Base-by-base conservation (phyloP, 176 grass and related monocot species). In the Rhynchospora breviuscula region DNA sequence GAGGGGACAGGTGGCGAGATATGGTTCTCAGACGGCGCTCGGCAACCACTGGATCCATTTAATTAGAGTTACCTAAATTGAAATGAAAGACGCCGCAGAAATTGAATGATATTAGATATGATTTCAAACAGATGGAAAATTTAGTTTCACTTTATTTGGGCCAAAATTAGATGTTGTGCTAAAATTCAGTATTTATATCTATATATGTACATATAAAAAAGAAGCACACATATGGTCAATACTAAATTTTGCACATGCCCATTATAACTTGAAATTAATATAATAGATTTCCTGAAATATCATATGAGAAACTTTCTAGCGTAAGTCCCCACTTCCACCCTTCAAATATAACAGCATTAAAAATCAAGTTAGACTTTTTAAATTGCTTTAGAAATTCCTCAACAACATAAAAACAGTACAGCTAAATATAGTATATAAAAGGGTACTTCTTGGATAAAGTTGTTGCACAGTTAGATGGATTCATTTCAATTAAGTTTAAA, bases 11-110 rank as follows among this genome's bases (percentile, higher is more conserved):
- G 79, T 97, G 93, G 58, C 85, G 80, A 58, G 90, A 81, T 54
- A 97, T 87, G 49, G 90, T 86, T 67, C 85, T 73, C 66, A 94
- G 88, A 10, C 94, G 91, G 48, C 91, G 94, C 79, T 54, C 70
- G 29, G 86, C 86, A 31, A 86, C 88, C 40, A 66, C 57, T 23
- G 64, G 67, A 63, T 86, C 89, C 93, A 91, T 91, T 25, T 81
- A 81, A 56, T 57, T 84, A 26, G 18, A 57, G 40, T 81, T 85
- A 49, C 29, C 63, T 48, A 14, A 31, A 31, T 76, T 14, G 8
- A 76, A 29, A 76, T 15, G 5, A 54, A 76, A 52, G 49, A 76
- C 21, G 11, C 48, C 6, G 48, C 14, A 31, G 47, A 54, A 19
- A 54, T 56, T 18, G 48, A 8, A 10, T 76, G 72, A 53, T 76